Evolutionary conservation across 257 asterid genomes (phyloP).

Genomic region (Nicotiana undulata): DNA sequence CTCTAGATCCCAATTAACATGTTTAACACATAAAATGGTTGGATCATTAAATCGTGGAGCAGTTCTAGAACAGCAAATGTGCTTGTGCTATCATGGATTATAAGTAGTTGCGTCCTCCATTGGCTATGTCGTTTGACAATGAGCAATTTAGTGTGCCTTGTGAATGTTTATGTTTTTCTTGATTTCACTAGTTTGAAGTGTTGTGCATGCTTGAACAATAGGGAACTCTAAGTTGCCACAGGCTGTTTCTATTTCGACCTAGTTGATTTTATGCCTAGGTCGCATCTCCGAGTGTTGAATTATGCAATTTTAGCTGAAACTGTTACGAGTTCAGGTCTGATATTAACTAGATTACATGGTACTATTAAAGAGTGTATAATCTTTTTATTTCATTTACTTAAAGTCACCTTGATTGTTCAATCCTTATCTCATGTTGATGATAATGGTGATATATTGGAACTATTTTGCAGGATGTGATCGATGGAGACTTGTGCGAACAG

Average conservation of each 20-base stretch:
- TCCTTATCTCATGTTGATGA: not conserved
- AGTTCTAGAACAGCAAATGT: not conserved
- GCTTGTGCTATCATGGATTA: not conserved
- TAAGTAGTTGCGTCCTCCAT: not conserved
- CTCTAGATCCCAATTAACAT: not conserved
- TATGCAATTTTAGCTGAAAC: not conserved
- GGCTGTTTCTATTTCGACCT: not conserved
- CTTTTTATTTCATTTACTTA: not conserved
- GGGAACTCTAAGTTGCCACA: not conserved
- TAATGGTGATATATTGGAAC: constrained; percentile 8
- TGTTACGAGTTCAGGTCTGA: not conserved
- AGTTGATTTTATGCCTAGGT: not conserved
- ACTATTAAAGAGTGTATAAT: not conserved
- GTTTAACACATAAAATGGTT: not conserved
- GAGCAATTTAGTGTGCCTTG: not conserved
- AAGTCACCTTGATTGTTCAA: not conserved
- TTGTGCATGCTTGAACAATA: not conserved
- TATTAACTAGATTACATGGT: not conserved
- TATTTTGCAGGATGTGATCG: constrained; percentile 78
- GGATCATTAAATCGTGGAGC: not conserved
- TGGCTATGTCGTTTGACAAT: not conserved
- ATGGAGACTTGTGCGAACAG: constrained; percentile 95
- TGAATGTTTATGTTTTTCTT: not conserved
- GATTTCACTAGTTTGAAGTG: not conserved
- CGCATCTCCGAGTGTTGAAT: not conserved